Evolutionary conservation across 768 basidiomycete species (phyloP).

Genomic region (Termitomyces heimii): DNA sequence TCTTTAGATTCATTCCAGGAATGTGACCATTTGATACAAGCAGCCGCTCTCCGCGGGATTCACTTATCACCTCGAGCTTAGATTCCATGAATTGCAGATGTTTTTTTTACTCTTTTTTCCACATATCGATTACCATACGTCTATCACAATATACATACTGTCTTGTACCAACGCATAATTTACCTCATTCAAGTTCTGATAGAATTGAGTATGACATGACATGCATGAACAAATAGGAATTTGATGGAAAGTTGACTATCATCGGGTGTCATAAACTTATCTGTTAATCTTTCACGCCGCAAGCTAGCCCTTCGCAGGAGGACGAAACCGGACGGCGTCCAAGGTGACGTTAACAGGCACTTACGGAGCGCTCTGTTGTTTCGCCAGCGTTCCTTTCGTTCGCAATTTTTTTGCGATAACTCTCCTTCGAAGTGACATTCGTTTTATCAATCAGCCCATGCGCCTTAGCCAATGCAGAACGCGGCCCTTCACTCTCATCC

Average conservation of each 20-base stretch:
- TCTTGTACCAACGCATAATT: neutral
- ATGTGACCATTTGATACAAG: constrained; percentile 21
- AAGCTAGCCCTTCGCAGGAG: neutral
- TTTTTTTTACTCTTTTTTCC: neutral
- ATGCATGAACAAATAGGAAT: constrained; percentile 2
- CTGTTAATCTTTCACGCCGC: neutral
- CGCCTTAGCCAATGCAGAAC: constrained; percentile 26
- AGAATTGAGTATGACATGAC: neutral
- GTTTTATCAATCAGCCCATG: constrained; percentile 10
- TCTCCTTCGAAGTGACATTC: constrained; percentile 9
- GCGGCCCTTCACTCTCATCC: constrained; percentile 30
- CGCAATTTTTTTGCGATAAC: constrained; percentile 4
- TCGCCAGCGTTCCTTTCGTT: neutral
- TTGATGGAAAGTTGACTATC: neutral
- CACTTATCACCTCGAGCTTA: constrained; percentile 5
- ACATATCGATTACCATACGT: neutral
- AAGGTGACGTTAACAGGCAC: neutral
- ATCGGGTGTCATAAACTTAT: neutral
- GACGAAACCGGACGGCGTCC: neutral
- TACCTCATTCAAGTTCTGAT: neutral
- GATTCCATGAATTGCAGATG: neutral
- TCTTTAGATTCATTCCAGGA: constrained; percentile 31
- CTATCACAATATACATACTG: neutral
- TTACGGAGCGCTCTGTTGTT: neutral
- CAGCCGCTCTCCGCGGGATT: constrained; percentile 15